Base-by-base conservation (phyloP, 1,139 yeast genomes). In the Casaregolazyma suthepensis region DNA sequence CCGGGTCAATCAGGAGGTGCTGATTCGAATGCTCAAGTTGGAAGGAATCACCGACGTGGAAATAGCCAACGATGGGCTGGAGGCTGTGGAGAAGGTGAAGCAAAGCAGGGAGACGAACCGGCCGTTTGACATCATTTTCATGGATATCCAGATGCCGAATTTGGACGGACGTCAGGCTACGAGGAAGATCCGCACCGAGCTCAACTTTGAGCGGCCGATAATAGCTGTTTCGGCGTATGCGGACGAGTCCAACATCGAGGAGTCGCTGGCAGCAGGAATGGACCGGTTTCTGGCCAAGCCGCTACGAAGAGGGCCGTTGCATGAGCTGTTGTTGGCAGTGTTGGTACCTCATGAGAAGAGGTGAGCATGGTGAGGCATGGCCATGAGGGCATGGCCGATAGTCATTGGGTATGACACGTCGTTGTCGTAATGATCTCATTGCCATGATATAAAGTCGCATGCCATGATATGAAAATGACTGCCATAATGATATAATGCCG, bases 81-180 rank as follows among this genome's bases (percentile, higher is more conserved):
- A 90, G 61, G 98, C 97, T 0, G 82, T 88, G 42, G 83, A 82
- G 23, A 73, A 76, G 51, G 83, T 59, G 74, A 74, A 46, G 49
- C 73, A 68, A 12, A 60, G 64, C 20, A 56, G 63, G 15, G 56
- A 57, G 3, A 83, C 80, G 59, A 80, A 80, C 57, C 61, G 73
- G 62, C 84, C 80, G 13, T 88, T 75, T 66, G 93, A 88, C 63
- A 72, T 91, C 52, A 81, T 91, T 5, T 87, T 91, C 66, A 91
- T 91, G 98, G 99, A 91, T 71, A 93, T 91, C 45, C 98, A 91
- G 70, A 91, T 91, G 98, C 98, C 98, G 1, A 84, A 83, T 62
- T 77, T 90, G 60, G 98, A 91, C 67, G 99, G 99, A 2, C 73
- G 88, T 40, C 75, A 82, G 43, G 96, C 97, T 0, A 89, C 97